Percentiles rank a stretch among this genome's conserved stretches.
phyloP scores from a whole-genome alignment of 768 basidiomycete species.

The Pleurotus djamor region DNA sequence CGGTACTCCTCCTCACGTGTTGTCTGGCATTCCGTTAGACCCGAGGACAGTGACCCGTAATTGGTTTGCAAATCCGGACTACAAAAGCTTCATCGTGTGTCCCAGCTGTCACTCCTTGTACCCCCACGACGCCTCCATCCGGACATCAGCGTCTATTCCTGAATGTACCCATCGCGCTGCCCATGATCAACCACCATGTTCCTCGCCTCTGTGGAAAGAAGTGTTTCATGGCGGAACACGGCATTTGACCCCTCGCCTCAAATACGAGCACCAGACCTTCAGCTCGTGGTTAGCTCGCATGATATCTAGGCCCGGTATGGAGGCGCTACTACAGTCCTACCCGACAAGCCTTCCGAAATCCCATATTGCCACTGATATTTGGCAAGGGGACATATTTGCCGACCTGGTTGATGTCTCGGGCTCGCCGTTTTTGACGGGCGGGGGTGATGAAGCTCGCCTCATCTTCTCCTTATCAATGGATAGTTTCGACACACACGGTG shows the following conservation, averaged over 20 bases:
- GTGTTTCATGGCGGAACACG: conserved; percentile 2
- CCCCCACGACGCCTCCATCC: conserved; percentile 9
- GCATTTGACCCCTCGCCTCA: conserved; percentile 7
- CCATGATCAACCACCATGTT: conserved; percentile 1
- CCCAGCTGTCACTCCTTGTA: conserved; percentile 19
- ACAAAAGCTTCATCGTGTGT: conserved; percentile 17
- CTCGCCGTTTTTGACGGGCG: conserved; percentile 19
- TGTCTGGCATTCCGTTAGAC: background rate
- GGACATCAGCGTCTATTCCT: conserved; percentile 3
- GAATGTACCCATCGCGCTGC: conserved; percentile 13
- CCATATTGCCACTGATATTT: conserved; percentile 19
- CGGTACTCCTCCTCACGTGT: background rate
- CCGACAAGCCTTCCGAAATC: conserved; percentile 2
- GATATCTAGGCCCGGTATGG: conserved; percentile 21
- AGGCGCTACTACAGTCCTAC: conserved; percentile 17
- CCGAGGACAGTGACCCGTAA: background rate
- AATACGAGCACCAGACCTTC: conserved; percentile 19
- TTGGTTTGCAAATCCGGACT: conserved; percentile 20
- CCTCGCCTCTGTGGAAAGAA: background rate
- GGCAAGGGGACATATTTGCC: conserved; percentile 19
- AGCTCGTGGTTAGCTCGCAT: conserved; percentile 22
- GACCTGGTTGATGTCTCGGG: conserved; percentile 22
- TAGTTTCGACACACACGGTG: background rate
- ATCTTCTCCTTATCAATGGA: conserved; percentile 21
- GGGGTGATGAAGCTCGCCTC: too few species aligned